Evolutionary conservation across 2,329 filamentous ascomycete species (phyloP).

Genomic region (Colletotrichum paranaense): DNA sequence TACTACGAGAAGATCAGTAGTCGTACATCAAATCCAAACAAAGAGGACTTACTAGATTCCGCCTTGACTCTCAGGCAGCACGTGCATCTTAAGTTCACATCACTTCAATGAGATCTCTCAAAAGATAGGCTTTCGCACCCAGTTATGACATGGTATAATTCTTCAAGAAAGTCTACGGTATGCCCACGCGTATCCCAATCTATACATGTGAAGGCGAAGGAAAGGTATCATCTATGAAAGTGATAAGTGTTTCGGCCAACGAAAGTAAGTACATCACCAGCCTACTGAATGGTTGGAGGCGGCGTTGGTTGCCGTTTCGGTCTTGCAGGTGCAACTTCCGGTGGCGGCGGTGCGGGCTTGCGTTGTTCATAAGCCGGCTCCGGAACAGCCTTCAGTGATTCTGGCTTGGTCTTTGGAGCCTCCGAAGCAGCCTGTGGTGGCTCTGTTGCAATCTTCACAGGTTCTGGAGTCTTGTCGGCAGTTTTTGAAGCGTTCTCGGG

Average conservation of each 20-base stretch:
- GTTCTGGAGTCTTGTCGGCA: not conserved
- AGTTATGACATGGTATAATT: not conserved
- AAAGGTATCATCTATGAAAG: not conserved
- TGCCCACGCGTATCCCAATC: not conserved
- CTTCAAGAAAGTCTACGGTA: not conserved
- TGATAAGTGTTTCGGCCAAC: not conserved
- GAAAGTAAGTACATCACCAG: not conserved
- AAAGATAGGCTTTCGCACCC: not conserved
- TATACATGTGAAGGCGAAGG: not conserved
- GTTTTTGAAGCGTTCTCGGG: not conserved
- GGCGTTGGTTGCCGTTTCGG: constrained; percentile 23
- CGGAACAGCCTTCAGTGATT: not conserved
- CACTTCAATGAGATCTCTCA: not conserved
- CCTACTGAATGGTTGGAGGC: constrained; percentile 26
- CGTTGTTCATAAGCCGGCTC: not conserved
- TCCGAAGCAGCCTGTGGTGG: not conserved
- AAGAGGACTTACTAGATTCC: not conserved
- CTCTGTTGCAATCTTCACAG: not conserved
- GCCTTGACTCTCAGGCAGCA: not conserved
- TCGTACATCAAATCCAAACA: not conserved
- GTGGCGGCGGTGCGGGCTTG: not conserved
- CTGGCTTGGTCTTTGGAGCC: not conserved
- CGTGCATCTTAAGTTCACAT: not conserved
- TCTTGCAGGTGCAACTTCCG: not conserved
- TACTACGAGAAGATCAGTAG: not conserved